Base-by-base conservation (phyloP, 2,329 filamentous ascomycete genomes). In the Mariannaea sp. region DNA sequence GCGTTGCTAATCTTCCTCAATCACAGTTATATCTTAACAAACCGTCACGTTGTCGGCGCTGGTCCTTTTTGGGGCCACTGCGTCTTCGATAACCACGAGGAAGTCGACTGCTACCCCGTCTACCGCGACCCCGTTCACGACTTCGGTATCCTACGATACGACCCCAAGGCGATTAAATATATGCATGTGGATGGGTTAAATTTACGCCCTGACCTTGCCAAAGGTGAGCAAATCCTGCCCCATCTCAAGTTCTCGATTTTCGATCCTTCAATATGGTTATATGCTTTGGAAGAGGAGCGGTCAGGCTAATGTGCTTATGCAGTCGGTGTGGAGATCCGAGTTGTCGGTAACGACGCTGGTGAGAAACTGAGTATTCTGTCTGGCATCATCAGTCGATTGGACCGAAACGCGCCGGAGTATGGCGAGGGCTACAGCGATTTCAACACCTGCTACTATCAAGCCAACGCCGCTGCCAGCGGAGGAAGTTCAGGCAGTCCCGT, bases 81-180 rank as follows among this genome's bases (percentile, higher is more conserved):
- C 70, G 92, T 99, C 63, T 99, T 99, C 71, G 95, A 99, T 73
- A 99, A 99, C 70, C 94, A 99, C 73, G 94, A 99, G 62, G 82
- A 95, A 78, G 94, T 94, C 65, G 94, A 99, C 71, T 93, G 95
- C 41, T 90, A 92, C 69, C 94, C 94, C 7, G 92, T 99, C 43
- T 99, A 99, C 76, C 91, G 94, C 67, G 94, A 99, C 68, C 95
- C 94, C 13, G 93, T 99, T 22, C 94, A 99, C 79, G 94, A 99
- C 73, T 99, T 99, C 66, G 94, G 94, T 58, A 95, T 99, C 65
- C 83, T 99, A 44, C 87, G 94, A 68, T 99, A 99, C 76, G 90
- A 99, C 65, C 94, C 94, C 32, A 91, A 91, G 69, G 88, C 88
- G 7, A 96, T 99, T 77, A 96, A 96, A 71, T 97, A 99, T 74